Conservation (phyloP, 148 eudicot genomes). For the Diospyros kaki region DNA sequence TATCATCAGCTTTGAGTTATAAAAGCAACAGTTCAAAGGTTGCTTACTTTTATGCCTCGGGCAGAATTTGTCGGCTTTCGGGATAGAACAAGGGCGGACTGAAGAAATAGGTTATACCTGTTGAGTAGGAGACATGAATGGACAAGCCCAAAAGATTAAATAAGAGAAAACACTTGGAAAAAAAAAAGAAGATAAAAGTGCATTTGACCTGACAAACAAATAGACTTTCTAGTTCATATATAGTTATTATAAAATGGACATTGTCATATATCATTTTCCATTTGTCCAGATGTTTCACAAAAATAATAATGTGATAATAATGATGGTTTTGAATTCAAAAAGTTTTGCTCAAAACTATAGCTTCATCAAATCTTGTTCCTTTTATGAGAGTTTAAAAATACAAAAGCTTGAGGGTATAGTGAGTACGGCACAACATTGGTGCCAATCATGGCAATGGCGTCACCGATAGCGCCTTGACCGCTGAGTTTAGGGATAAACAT, state of each 20-base stretch:
- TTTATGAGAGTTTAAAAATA: background rate
- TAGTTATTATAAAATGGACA: background rate
- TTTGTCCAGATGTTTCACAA: too few relatives aligned
- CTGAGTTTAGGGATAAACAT: slow-evolving; percentile 62
- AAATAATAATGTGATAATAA: too few relatives aligned
- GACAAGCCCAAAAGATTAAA: background rate
- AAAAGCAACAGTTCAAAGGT: too few relatives aligned
- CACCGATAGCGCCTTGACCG: slow-evolving; percentile 54
- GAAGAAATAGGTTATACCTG: slow-evolving; percentile 83
- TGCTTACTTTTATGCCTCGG: slow-evolving; percentile 29
- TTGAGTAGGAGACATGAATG: background rate
- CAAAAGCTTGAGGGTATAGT: background rate
- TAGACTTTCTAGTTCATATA: background rate
- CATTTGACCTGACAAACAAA: background rate
- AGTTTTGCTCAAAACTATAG: background rate
- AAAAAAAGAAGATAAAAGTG: background rate
- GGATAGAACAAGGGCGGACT: slow-evolving; percentile 76
- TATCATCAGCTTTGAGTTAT: background rate
- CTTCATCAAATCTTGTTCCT: background rate
- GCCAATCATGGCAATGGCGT: slow-evolving; percentile 67
- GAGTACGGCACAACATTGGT: background rate
- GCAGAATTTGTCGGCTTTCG: slow-evolving; percentile 55
- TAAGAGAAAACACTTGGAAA: background rate
- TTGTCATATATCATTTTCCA: too few relatives aligned
- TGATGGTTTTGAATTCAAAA: background rate